Evolutionary conservation across 441 rosid species (phyloP), one percentile per base, ranked within the genome.

Genomic region (Manihot esculenta): DNA sequence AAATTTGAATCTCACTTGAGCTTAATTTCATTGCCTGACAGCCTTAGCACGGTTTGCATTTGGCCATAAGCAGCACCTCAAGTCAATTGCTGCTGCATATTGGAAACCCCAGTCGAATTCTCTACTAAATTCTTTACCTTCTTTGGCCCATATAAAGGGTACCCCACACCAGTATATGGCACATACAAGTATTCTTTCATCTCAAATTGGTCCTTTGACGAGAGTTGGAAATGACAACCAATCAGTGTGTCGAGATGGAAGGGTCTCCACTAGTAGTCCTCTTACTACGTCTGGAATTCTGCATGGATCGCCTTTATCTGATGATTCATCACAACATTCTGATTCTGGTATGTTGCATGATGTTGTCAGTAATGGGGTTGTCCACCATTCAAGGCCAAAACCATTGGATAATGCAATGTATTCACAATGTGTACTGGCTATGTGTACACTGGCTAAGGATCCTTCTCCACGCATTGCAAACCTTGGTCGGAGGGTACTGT

Each of bases 261-360:
- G 91, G 83, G 85, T 86, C 75, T 91, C 87, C 70, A 76, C 90
- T 45, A 90, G 99, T 83, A 90, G 97, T 79, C 99, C 97, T 60
- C 93, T 91, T 78, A 81, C 87, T 44, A 76, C 90, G 38, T 81
- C 94, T 74, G 93, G 97, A 77, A 84, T 93, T 66, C 88, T 96
- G 98, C 96, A 88, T 79, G 98, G 97, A 67, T 96, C 98, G 64
- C 99, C 99, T 33, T 72, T 91, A 68, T 96, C 99, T 73, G 98
- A 96, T 85, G 97, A 91, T 88, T 96, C 97, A 67, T 96, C 98
- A 69, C 93, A 86, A 67, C 93, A 86, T 79, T 96, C 99, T 77
- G 97, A 93, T 86, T 91, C 93, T 77, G 98, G 95, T 61, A 81
- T 91, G 41, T 68, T 87, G 75, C 85, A 82, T 81, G 98, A 93